phyloP scores from a whole-genome alignment of 2,329 filamentous ascomycete genomes.

The Fusarium albidum region DNA sequence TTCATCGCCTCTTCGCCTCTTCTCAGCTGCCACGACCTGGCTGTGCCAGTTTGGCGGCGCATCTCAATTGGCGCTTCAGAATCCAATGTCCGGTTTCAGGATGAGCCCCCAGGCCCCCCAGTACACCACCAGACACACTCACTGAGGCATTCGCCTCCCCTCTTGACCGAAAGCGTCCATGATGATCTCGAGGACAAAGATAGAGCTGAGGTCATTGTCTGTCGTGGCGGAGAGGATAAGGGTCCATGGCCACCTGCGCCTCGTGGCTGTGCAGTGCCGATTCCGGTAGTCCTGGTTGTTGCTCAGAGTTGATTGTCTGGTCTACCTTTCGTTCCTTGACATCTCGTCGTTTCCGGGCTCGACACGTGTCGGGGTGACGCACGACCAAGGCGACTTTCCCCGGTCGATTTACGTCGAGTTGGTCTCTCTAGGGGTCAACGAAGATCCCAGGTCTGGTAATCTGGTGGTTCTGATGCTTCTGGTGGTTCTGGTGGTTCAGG shows the following conservation, averaged over 20 bases:
- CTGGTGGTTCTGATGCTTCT: background rate
- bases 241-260: background rate
- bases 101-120: constrained; percentile 2
- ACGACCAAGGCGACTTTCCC: constrained; percentile 6
- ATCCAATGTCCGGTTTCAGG: constrained; percentile 24
- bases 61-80: constrained; percentile 24
- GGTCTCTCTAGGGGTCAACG: background rate
- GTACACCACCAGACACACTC: too few relatives aligned
- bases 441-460: background rate
- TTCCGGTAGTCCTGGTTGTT: background rate
- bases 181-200: constrained; percentile 1
- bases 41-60: background rate
- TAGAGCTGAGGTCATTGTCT: constrained; percentile 6
- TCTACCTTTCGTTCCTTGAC: constrained; percentile 5
- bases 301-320: constrained; percentile 1
- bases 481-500: background rate
- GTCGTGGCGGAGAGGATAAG: constrained; percentile 21
- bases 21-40: background rate
- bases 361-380: constrained; percentile 21
- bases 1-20: constrained; percentile 19
- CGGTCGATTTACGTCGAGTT: background rate
- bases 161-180: background rate
- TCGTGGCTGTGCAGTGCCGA: constrained; percentile 18
- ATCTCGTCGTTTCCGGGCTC: constrained; percentile 9
- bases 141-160: background rate